These are phyloP conservation scores for Arachnopeziza araneosa DNA, from an alignment of 2,329 filamentous ascomycete genomes.

Conservation along the genomic window DNA sequence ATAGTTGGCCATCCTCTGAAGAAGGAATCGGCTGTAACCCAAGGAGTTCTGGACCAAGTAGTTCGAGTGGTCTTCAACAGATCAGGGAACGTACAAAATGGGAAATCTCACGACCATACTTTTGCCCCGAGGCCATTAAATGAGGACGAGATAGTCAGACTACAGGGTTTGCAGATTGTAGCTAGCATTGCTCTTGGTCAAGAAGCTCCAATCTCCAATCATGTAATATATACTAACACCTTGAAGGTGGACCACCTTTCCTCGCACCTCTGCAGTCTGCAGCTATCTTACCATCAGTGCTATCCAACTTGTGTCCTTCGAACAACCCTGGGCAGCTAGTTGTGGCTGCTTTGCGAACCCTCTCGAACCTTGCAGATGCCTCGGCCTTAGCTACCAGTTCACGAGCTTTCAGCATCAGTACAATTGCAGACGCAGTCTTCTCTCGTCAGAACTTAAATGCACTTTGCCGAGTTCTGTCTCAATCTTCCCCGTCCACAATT, in stretches of 20 bases:
- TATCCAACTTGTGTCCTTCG: slow-evolving; percentile 62
- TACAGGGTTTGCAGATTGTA: slow-evolving; percentile 81
- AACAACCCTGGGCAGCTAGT: slow-evolving; percentile 62
- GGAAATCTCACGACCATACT: slow-evolving; percentile 43
- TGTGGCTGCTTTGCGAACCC: slow-evolving; percentile 65
- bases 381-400: slow-evolving; percentile 48
- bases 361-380: slow-evolving; percentile 67
- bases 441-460: slow-evolving; percentile 53
- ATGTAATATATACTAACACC: slow-evolving; percentile 9
- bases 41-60: slow-evolving; percentile 62
- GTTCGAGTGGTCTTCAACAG: slow-evolving; percentile 43
- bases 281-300: slow-evolving; percentile 60
- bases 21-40: slow-evolving; percentile 72
- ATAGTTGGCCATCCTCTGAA: slow-evolving; percentile 81
- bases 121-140: slow-evolving; percentile 35
- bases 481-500: slow-evolving; percentile 45
- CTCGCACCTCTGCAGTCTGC: slow-evolving; percentile 67
- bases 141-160: slow-evolving; percentile 60
- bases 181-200: slow-evolving; percentile 80
- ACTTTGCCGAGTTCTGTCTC: slow-evolving; percentile 60
- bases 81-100: slow-evolving; percentile 37
- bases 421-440: slow-evolving; percentile 62
- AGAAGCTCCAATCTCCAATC: slow-evolving; percentile 18
- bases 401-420: slow-evolving; percentile 42
- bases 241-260: slow-evolving; percentile 71